phyloP scores from a whole-genome alignment of 768 basidiomycete species.

The Chlorophyllum brunneum region DNA sequence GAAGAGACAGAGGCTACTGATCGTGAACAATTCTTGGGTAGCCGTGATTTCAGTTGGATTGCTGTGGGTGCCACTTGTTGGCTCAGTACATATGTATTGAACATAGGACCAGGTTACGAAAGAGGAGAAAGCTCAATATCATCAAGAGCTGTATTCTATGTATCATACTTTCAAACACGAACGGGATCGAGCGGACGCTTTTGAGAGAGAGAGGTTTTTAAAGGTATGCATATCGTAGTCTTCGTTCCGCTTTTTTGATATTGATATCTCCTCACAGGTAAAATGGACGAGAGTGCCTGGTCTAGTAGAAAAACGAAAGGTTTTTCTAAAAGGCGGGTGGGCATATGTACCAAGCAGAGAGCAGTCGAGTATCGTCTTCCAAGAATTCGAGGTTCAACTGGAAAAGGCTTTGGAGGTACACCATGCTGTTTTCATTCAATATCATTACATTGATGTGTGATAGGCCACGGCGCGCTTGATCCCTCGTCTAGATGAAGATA shows the following conservation, averaged over 20 bases:
- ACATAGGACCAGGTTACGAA: conserved; percentile 44
- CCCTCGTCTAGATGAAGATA: conserved; percentile 92
- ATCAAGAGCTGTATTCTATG: conserved; percentile 45
- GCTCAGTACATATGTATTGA: background rate
- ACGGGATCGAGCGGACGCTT: conserved; percentile 28
- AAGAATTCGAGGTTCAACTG: conserved; percentile 76
- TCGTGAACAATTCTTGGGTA: conserved; percentile 58
- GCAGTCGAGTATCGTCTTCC: conserved; percentile 74
- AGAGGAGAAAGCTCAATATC: conserved; percentile 49
- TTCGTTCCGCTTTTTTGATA: background rate
- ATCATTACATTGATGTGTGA: background rate
- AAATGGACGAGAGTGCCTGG: conserved; percentile 95
- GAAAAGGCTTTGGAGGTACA: conserved; percentile 74
- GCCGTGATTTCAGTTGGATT: conserved; percentile 63
- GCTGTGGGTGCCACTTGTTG: conserved; percentile 34
- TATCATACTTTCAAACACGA: conserved; percentile 37
- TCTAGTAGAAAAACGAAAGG: conserved; percentile 76
- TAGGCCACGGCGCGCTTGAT: conserved; percentile 84
- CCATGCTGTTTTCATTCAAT: background rate
- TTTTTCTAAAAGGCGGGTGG: conserved; percentile 49
- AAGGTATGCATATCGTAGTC: conserved; percentile 46
- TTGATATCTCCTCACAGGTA: conserved; percentile 49
- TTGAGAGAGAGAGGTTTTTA: conserved; percentile 61
- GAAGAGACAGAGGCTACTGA: conserved; percentile 60
- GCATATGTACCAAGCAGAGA: conserved; percentile 23